These are phyloP conservation scores for Clarireedia sp. DNA, from an alignment of 2,329 filamentous ascomycete genomes.

Conservation along the genomic window DNA sequence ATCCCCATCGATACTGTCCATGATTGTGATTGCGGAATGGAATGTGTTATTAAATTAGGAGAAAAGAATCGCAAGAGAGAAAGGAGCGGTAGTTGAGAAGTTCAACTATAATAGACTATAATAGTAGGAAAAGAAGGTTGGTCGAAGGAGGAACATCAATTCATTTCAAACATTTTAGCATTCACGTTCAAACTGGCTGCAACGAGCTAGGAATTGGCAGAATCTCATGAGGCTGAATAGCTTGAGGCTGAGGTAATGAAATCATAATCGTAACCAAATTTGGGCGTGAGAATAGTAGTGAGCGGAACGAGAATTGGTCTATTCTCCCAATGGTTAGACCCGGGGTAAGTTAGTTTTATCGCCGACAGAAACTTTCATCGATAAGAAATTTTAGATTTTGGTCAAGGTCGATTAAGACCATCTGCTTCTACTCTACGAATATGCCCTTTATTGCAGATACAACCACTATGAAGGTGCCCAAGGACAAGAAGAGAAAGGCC, in stretches of 20 bases:
- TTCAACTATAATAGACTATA: too few relatives aligned
- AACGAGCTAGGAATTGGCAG: too few relatives aligned
- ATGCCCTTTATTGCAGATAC: conserved; percentile 5
- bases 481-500: conserved; percentile 19
- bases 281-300: background rate
- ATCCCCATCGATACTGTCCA: background rate
- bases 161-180: too few relatives aligned
- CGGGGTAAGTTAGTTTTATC: conserved; percentile 3
- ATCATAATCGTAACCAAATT: background rate
- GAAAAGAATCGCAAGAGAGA: background rate
- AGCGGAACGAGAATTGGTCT: background rate
- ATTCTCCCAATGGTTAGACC: conserved; percentile 1
- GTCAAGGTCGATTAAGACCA: background rate
- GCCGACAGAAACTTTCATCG: conserved; percentile 9
- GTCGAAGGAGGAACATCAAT: too few relatives aligned
- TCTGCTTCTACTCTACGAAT: background rate
- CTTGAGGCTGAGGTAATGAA: too few relatives aligned
- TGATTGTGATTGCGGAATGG: background rate
- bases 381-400: conserved; percentile 10
- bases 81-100: background rate
- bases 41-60: background rate
- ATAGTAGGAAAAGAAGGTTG: too few relatives aligned
- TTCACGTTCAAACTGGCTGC: too few relatives aligned
- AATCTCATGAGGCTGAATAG: background rate
- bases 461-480: conserved; percentile 1